These are phyloP conservation scores for Trypanosoma mega DNA, from an alignment of 208 protist species.

Conservation along the genomic window DNA sequence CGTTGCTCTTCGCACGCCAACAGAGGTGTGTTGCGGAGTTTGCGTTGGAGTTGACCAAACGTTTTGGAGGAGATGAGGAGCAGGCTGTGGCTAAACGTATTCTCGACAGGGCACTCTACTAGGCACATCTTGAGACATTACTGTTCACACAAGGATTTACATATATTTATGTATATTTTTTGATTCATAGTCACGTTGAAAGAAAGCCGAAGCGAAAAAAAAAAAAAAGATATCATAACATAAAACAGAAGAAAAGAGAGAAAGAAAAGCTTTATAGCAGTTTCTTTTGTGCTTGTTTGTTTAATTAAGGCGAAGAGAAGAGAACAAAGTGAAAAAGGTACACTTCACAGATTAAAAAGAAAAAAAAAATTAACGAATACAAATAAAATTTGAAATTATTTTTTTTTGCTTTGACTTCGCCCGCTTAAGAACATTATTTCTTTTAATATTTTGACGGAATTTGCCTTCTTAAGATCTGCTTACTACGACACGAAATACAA, in stretches of 20 bases:
- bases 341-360: no score
- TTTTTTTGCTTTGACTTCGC: conserved; percentile 1
- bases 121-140: conserved; percentile 3
- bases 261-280: not conserved
- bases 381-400: not conserved
- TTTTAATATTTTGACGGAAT: no score
- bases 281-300: conserved; percentile 5
- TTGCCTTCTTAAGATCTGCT: no score
- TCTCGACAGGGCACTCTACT: conserved; percentile 38
- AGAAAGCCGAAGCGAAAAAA: conserved; percentile 2
- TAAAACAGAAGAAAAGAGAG: not conserved
- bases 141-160: not conserved
- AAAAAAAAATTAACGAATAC: no score
- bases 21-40: conserved; percentile 51
- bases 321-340: not conserved
- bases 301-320: not conserved
- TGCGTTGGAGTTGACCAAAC: conserved; percentile 32
- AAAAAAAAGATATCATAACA: not conserved
- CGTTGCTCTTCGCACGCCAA: conserved; percentile 31
- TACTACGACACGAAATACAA: no score
- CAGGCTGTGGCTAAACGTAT: conserved; percentile 22
- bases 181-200: no score
- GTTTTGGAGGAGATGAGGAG: conserved; percentile 44
- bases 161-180: not conserved
- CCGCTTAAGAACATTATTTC: no score